Evolutionary conservation across 2,329 filamentous ascomycete species (phyloP), one percentile per base, ranked within the genome.

Genomic region (Xylariaceae sp.): DNA sequence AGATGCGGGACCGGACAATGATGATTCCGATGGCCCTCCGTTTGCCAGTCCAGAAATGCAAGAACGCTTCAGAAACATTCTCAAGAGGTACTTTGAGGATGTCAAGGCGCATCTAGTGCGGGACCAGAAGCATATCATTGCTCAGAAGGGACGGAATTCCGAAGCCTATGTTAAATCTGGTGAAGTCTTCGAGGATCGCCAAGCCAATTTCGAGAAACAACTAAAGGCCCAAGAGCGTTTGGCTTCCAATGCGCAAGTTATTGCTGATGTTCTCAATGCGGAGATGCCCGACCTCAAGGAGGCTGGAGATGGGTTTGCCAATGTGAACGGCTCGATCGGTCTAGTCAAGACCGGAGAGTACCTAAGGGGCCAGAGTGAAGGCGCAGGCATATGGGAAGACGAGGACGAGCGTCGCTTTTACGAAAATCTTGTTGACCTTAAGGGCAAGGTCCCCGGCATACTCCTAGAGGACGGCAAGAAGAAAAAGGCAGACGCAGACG

Each of bases 101-200:
- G 90, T 97, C 65, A 96, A 96, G 70, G 80, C 82, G 13, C 94
- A 97, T 69, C 81, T 99, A 35, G 74, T 92, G 35, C 88, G 90
- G n/a, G 92, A 97, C 68, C 94, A 99, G 72, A 94, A 96, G 73
- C 88, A 89, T 47, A 87, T 99, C 47, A 84, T 87, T 56, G 86
- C 84, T 30, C 94, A 99, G 75, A 91, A 90, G 56, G 90, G 92
- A 64, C 92, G 93, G 67, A 99, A 99, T 75, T 93, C 94, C 0
- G 94, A 99, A 74, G 94, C 93, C 4, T 99, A 99, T 69, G 93
- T 99, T 68, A 97, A 97, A 71, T 97, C 94, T 44, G 94, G 94
- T 1, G 94, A 99, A 72, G 93, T 99, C 4, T 97, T 99, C 65
- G 94, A 99, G 72, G 94, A 99, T 70, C 88, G 94, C 54, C 94